Base-by-base conservation (phyloP, 23 red algal species). In the Agarophyton chilense region DNA sequence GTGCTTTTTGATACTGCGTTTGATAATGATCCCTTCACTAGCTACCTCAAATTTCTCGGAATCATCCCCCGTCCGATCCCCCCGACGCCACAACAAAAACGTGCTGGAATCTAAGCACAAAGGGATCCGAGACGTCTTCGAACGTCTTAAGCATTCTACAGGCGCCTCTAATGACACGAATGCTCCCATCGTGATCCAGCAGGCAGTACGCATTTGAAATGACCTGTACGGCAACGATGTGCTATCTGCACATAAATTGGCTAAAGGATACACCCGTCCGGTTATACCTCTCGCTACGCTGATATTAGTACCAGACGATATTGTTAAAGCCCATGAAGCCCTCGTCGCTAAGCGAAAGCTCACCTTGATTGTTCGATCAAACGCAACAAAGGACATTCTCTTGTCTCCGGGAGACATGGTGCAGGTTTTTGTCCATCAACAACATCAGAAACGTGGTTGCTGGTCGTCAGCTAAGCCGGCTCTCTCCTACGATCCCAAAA, bases 1-100 rank as follows among this genome's bases (percentile, higher is more conserved):
- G 66, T 87, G 10, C 83, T 87, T 17, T 75, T 44, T 41, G 83
- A 87, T 46, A 64, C 70, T 16, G 83, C 83, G 10, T 87, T 77
- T 18, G 12, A 75, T n/a, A 87, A 72, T 42, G 4, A 19, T 2
- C 61, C 36, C 51, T 82, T 82, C 34, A 12, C 7, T 14, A 4
- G 4, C 4, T 82, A 60, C 33, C 78, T 64, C 4, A 11, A 31
- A 12, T 34, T 13, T 14, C 8, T 10, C 19, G 31, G 52, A 4
- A 82, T 62, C 29, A 8, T n/a, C 12, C 31, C 31, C 10, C 50
- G 52, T 4, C 55, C 78, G 8, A 57, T 82, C 52, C 78, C 52
- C 28, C 78, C 32, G 50, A 47, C 5, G 78, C 2, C 78, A 82
- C 53, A 82, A 82, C 78, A 82, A 82, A 25, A 57, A 82, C 50